A percentile compares a stretch with the other conserved stretches of the same genome.
phyloP scores from a whole-genome alignment of 2,329 filamentous ascomycete genomes.

The Epicoccum sorghinum region DNA sequence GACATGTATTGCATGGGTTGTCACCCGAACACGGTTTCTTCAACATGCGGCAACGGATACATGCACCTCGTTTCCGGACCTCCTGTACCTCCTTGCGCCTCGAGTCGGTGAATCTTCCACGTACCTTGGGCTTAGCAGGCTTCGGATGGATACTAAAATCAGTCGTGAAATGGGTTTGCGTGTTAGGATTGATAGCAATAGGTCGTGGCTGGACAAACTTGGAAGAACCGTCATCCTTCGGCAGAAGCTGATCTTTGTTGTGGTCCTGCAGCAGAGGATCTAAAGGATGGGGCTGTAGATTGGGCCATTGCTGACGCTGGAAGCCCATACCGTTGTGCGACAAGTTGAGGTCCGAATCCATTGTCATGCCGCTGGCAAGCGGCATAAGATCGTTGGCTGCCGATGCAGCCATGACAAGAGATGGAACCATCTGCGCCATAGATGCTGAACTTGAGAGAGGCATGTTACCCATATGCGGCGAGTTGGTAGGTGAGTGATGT shows the following conservation, averaged over 20 bases:
- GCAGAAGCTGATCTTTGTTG: constrained; percentile 32
- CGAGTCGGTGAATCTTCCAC: constrained; percentile 62
- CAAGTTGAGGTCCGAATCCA: constrained; percentile 46
- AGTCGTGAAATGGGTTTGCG: constrained; percentile 47
- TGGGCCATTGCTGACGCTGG: constrained; percentile 42
- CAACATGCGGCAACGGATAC: constrained; percentile 67
- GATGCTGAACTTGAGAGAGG: constrained; percentile 36
- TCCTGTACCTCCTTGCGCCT: constrained; percentile 65
- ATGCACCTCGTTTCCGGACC: constrained; percentile 65
- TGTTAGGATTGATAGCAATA: constrained; percentile 47
- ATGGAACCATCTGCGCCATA: constrained; percentile 45
- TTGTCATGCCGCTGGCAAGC: constrained; percentile 36
- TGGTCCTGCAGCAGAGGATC: constrained; percentile 47
- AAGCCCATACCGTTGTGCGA: constrained; percentile 39
- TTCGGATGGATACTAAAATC: constrained; percentile 50
- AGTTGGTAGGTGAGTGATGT: constrained; percentile 44
- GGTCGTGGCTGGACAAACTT: constrained; percentile 43
- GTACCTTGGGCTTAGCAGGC: constrained; percentile 54
- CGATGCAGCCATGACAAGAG: constrained; percentile 49
- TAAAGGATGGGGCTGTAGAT: constrained; percentile 35
- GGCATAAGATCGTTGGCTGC: constrained; percentile 50
- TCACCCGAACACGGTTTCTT: constrained; percentile 69
- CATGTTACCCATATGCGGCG: constrained; percentile 42
- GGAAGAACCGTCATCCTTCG: constrained; percentile 27
- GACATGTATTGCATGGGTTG: constrained; percentile 64